phyloP scores from a whole-genome alignment of 306 rosid genomes.

The Vachellia pachyceras region DNA sequence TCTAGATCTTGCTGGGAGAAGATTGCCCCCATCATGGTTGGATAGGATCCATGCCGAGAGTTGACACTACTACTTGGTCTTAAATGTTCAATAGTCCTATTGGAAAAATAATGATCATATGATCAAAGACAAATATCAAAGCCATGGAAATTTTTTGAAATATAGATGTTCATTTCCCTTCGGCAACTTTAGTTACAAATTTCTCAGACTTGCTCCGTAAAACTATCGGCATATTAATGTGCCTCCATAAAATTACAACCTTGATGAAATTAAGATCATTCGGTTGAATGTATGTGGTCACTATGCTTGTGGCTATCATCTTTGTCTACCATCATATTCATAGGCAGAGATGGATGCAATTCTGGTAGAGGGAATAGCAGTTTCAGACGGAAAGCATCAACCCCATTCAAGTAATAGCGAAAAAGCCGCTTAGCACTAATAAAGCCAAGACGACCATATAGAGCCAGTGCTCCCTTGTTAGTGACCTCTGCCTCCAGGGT shows the following conservation, averaged over 20 bases:
- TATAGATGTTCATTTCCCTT: neutral
- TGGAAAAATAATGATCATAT: neutral
- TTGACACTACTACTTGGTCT: too few species aligned
- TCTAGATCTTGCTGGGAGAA: too few species aligned
- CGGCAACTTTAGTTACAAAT: slow-evolving; percentile 1
- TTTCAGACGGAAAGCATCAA: slow-evolving; percentile 95
- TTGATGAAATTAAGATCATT: slow-evolving; percentile 35
- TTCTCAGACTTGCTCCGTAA: neutral
- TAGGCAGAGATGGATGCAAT: slow-evolving; percentile 46
- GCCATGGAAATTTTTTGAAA: neutral
- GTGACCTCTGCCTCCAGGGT: slow-evolving; percentile 97
- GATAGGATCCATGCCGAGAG: neutral
- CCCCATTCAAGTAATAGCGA: slow-evolving; percentile 96
- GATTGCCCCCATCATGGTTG: neutral
- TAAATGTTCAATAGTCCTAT: neutral
- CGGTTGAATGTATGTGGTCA: slow-evolving; percentile 30
- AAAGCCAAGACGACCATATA: slow-evolving; percentile 95
- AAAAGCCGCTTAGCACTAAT: slow-evolving; percentile 89
- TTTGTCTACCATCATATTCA: slow-evolving; percentile 41
- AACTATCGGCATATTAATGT: neutral
- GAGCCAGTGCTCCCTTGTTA: slow-evolving; percentile 92
- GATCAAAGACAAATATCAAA: neutral
- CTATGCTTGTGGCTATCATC: slow-evolving; percentile 35
- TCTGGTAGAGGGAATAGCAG: slow-evolving; percentile 68
- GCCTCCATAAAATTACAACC: slow-evolving; percentile 12